phyloP scores from a whole-genome alignment of 352 stramenopile species.

The Pythium grandisporangium region DNA sequence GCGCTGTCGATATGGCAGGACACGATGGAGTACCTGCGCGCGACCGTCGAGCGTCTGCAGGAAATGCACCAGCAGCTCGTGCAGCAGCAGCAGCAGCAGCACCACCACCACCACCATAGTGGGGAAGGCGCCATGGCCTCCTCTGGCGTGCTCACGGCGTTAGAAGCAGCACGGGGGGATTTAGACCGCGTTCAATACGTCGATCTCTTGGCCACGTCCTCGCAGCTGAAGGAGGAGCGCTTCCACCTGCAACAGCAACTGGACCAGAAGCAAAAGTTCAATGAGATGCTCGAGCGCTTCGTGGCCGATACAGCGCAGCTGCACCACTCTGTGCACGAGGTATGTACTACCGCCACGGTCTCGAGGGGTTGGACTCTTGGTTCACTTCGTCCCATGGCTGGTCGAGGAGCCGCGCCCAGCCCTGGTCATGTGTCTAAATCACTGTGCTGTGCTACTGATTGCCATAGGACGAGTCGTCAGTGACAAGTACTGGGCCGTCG shows the following conservation, averaged over 20 bases:
- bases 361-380: no score
- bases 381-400: no score
- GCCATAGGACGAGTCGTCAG: no score
- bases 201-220: constrained; percentile 20
- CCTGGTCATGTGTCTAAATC: no score
- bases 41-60: constrained; percentile 37
- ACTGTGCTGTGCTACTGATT: no score
- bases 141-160: neutral
- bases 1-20: constrained; percentile 10
- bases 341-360: no score
- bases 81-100: neutral
- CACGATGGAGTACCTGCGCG: constrained; percentile 33
- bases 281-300: constrained; percentile 20
- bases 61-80: constrained; percentile 16
- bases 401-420: no score
- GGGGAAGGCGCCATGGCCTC: neutral
- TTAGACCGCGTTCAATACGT: no score
- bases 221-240: constrained; percentile 16
- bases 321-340: no score
- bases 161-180: constrained; percentile 6
- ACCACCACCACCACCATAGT: no score
- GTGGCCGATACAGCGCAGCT: no score
- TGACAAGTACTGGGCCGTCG: no score
- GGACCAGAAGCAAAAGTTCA: constrained; percentile 22
- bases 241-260: constrained; percentile 21